phyloP scores from a whole-genome alignment of 176 grass and related monocot genomes.

The Lolium multiflorum region DNA sequence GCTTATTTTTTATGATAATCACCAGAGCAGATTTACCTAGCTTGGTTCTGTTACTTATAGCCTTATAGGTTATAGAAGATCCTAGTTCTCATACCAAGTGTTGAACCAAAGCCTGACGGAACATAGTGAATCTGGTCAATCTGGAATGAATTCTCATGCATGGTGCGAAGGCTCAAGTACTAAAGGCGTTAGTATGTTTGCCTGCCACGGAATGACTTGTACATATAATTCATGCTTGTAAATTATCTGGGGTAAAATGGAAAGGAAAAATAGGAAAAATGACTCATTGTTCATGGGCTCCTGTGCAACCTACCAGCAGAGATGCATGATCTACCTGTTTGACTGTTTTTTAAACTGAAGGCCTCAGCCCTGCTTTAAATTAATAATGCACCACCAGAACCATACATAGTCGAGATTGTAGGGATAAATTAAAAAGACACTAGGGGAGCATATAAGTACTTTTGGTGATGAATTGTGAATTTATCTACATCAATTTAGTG shows the following conservation, averaged over 20 bases:
- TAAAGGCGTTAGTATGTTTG: constrained; percentile 7
- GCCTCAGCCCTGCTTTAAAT: no score
- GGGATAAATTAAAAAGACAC: no score
- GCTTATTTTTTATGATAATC: background rate
- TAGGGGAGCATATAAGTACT: no score
- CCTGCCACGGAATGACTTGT: constrained; percentile 34
- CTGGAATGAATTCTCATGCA: background rate
- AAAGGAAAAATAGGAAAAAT: background rate
- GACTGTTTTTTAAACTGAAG: no score
- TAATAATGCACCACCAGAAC: no score
- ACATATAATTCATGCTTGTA: constrained; percentile 58
- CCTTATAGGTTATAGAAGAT: background rate
- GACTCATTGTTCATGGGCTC: background rate
- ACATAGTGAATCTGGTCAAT: constrained; percentile 49
- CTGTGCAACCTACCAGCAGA: background rate
- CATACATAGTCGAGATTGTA: no score
- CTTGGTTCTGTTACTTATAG: background rate
- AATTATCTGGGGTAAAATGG: constrained; percentile 4
- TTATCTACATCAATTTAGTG: no score
- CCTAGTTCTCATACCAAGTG: background rate
- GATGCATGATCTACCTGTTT: constrained; percentile 7
- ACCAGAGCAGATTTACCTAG: background rate
- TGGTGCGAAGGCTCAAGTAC: constrained; percentile 14
- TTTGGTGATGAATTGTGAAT: no score
- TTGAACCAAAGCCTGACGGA: constrained; percentile 80